Evolutionary conservation across 306 rosid genomes (phyloP).

Genomic region (Rosa persica): DNA sequence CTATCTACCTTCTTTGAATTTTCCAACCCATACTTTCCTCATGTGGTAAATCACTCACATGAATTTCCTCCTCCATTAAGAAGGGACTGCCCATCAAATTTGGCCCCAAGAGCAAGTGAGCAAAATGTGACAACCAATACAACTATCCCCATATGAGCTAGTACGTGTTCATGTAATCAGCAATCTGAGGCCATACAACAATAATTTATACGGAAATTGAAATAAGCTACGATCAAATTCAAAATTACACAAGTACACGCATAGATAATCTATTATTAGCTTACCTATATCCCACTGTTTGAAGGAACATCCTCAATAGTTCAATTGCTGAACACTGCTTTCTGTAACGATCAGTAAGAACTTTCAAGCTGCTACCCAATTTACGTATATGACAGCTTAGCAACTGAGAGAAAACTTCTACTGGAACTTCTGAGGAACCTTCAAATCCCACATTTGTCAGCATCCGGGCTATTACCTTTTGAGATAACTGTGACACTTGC

Average conservation of each 20-base stretch:
- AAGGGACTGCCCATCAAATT: too few species aligned
- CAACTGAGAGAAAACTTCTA: conserved; percentile 75
- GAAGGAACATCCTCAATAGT: conserved; percentile 85
- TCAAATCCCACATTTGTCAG: conserved; percentile 70
- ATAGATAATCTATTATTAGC: conserved; percentile 7
- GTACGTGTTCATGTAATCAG: neutral
- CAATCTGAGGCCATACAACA: neutral
- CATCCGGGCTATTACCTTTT: conserved; percentile 62
- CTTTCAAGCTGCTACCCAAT: conserved; percentile 67
- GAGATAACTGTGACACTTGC: conserved; percentile 62
- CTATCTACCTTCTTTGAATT: too few species aligned
- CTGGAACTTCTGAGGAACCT: conserved; percentile 50
- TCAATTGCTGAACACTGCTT: conserved; percentile 83
- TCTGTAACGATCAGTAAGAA: conserved; percentile 80
- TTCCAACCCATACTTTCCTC: too few species aligned
- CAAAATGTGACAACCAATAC: neutral
- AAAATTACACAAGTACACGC: neutral
- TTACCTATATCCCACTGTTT: conserved; percentile 74
- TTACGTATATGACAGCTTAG: conserved; percentile 62
- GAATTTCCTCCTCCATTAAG: too few species aligned
- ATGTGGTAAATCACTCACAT: too few species aligned
- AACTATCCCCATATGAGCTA: neutral
- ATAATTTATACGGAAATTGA: neutral
- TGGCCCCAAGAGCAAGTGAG: neutral
- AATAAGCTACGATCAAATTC: conserved; percentile 3